Conservation (phyloP, 306 rosid species). For the Neltuma alba region DNA sequence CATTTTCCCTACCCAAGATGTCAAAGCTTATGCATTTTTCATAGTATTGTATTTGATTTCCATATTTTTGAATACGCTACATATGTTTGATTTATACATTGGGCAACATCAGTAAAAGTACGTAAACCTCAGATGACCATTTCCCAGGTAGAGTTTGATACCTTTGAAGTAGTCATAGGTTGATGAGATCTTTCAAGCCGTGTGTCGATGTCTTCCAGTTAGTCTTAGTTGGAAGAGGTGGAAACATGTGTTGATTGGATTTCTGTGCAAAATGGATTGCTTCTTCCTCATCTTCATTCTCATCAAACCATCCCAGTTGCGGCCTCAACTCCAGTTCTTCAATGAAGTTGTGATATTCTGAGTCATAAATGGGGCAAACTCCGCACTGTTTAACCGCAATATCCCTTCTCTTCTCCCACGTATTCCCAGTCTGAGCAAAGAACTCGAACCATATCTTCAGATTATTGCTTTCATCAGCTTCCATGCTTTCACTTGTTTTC, state of each 20-base stretch:
- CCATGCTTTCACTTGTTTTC: background rate
- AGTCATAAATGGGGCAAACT: background rate
- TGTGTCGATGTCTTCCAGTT: background rate
- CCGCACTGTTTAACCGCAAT: constrained; percentile 3
- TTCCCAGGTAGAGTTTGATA: background rate
- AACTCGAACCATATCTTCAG: background rate
- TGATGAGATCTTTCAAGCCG: constrained; percentile 16
- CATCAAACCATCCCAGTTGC: background rate
- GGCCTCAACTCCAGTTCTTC: background rate
- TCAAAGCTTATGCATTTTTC: no score
- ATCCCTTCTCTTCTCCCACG: background rate
- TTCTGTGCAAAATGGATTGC: background rate
- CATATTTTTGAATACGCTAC: no score
- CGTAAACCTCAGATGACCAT: background rate
- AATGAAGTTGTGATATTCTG: constrained; percentile 3
- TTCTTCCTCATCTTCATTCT: background rate
- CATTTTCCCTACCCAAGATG: no score
- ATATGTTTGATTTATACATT: no score
- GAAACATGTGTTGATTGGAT: background rate
- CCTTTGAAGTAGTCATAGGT: background rate
- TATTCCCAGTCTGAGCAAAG: background rate
- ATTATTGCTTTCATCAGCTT: background rate
- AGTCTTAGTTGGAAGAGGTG: background rate
- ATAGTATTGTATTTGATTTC: no score
- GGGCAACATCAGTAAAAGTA: background rate